A percentile compares a stretch with the other conserved stretches of the same genome.
phyloP scores from a whole-genome alignment of 306 rosid species.

The Rubus parviflorus region DNA sequence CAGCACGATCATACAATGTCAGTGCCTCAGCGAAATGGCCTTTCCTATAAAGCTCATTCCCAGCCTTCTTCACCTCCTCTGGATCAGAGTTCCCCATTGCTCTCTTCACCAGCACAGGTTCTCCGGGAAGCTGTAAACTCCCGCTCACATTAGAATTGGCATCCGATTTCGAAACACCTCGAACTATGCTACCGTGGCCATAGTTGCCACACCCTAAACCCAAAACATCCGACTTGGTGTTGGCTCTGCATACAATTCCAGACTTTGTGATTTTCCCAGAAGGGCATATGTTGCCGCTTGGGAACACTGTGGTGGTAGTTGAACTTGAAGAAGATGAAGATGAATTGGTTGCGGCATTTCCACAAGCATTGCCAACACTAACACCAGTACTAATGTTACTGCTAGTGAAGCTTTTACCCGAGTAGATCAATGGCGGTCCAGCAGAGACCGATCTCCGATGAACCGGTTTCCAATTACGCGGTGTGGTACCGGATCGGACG shows the following conservation, averaged over 20 bases:
- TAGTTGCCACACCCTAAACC: conserved; percentile 77
- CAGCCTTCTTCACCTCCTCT: conserved; percentile 67
- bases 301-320: conserved; percentile 36
- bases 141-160: conserved; percentile 30
- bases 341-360: conserved; percentile 8
- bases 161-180: conserved; percentile 47
- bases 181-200: conserved; percentile 85
- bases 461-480: conserved; percentile 45
- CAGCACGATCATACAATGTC: conserved; percentile 80
- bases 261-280: conserved; percentile 63
- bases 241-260: conserved; percentile 37
- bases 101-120: conserved; percentile 35
- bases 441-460: conserved; percentile 87
- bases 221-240: conserved; percentile 61
- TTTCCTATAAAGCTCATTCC: conserved; percentile 62
- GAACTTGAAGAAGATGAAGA: conserved; percentile 35
- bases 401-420: conserved; percentile 45
- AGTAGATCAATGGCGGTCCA: conserved; percentile 74
- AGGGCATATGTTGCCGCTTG: conserved; percentile 76
- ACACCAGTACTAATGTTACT: conserved; percentile 27
- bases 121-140: conserved; percentile 26
- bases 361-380: conserved; percentile 21
- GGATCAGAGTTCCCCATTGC: conserved; percentile 57
- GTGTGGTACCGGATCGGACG: conserved; percentile 45
- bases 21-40: conserved; percentile 74